Evolutionary conservation across 495 filamentous ascomycete species (phyloP).

Genomic region (Cenococcum geophilum): DNA sequence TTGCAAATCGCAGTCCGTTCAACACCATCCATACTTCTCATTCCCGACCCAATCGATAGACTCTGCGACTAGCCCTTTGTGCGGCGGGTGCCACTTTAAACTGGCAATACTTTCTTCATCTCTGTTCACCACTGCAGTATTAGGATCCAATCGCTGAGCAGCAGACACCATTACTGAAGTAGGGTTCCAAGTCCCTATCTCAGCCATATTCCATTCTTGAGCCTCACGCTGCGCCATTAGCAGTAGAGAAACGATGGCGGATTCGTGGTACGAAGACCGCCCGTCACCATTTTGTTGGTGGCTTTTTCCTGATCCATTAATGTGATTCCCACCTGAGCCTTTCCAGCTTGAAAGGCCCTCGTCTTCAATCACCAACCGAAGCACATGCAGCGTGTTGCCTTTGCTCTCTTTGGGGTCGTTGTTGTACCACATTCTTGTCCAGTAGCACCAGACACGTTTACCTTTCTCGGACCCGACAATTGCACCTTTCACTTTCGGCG

Average conservation of each 20-base stretch:
- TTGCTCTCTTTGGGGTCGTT: constrained; percentile 38
- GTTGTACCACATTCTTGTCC: constrained; percentile 66
- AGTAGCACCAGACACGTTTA: constrained; percentile 67
- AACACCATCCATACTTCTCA: constrained; percentile 96
- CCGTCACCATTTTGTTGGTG: not conserved
- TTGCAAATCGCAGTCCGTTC: constrained; percentile 21
- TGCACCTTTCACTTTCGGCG: constrained; percentile 62
- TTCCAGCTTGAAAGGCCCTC: constrained; percentile 30
- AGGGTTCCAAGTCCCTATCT: constrained; percentile 63
- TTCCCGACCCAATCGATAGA: constrained; percentile 79
- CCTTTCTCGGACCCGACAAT: constrained; percentile 49
- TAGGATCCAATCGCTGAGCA: constrained; percentile 47
- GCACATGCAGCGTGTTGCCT: constrained; percentile 69
- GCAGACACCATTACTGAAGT: constrained; percentile 52
- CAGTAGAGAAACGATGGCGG: constrained; percentile 49
- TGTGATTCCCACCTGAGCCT: constrained; percentile 10
- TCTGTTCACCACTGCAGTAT: constrained; percentile 50
- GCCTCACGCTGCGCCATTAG: constrained; percentile 52
- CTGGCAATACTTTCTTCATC: constrained; percentile 58
- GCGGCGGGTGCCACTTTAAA: constrained; percentile 55
- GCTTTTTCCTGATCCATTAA: constrained; percentile 1
- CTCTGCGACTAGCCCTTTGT: constrained; percentile 42
- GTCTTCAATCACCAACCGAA: constrained; percentile 70
- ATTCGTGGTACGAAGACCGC: constrained; percentile 1
- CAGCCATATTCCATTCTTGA: constrained; percentile 51